phyloP scores from a whole-genome alignment of 176 grass and related monocot species.

The Carex kokanica region DNA sequence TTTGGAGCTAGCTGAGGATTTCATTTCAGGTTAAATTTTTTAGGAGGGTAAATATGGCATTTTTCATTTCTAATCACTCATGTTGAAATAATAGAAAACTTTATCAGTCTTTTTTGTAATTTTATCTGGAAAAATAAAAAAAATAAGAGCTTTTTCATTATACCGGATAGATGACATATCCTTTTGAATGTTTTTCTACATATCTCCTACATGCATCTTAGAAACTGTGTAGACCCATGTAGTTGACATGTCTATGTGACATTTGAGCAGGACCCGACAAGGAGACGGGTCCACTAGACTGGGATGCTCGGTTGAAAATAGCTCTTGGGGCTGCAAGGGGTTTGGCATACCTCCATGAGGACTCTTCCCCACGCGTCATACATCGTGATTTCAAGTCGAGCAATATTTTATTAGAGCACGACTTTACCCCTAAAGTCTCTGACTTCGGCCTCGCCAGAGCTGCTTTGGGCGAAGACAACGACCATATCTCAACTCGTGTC shows the following conservation, averaged over 20 bases:
- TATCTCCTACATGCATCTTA: not conserved
- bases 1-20: not conserved
- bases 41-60: not conserved
- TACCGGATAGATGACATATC: not conserved
- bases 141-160: not conserved
- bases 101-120: not conserved
- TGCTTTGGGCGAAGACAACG: constrained; percentile 70
- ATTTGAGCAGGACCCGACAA: constrained; percentile 59
- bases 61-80: not conserved
- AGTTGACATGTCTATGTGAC: not conserved
- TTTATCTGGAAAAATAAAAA: not conserved
- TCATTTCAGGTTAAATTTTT: not conserved
- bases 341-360: constrained; percentile 95
- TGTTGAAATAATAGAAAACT: not conserved
- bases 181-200: not conserved
- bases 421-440: constrained; percentile 90
- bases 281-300: constrained; percentile 58
- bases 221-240: not conserved
- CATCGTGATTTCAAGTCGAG: constrained; percentile 99
- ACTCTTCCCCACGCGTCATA: constrained; percentile 97
- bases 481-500: constrained; percentile 93
- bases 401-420: constrained; percentile 92
- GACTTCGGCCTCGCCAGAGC: constrained; percentile 86
- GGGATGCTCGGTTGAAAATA: constrained; percentile 82
- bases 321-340: constrained; percentile 83